A percentile compares a stretch with the other conserved stretches of the same genome.
phyloP scores from a whole-genome alignment of 1,284 basidiomycete genomes.

The Macrocystidia cucumis region DNA sequence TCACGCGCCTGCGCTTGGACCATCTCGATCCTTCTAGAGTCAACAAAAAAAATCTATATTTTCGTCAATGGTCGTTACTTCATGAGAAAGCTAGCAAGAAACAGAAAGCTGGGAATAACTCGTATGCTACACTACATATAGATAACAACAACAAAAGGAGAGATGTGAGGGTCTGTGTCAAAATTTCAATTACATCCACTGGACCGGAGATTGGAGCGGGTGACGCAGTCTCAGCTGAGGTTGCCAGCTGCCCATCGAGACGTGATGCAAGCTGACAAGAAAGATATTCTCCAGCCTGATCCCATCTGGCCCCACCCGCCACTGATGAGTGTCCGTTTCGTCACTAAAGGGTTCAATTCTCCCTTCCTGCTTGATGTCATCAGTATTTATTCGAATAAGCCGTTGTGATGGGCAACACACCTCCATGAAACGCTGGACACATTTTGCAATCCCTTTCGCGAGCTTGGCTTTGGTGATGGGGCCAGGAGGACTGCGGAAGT shows the following conservation, averaged over 20 bases:
- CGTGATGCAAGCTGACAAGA: conserved; percentile 70
- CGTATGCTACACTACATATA: too few relatives aligned
- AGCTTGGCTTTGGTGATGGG: conserved; percentile 62
- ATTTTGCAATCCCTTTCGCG: conserved; percentile 62
- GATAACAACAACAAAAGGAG: too few relatives aligned
- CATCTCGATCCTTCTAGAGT: too few relatives aligned
- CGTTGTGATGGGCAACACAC: conserved; percentile 21
- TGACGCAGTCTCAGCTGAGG: conserved; percentile 55
- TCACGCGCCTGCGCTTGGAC: too few relatives aligned
- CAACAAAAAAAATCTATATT: too few relatives aligned
- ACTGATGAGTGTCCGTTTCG: conserved; percentile 44
- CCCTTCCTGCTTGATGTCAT: conserved; percentile 33
- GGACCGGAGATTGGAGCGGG: conserved; percentile 14
- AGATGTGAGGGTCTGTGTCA: too few relatives aligned
- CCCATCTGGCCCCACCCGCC: conserved; percentile 48
- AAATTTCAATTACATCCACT: too few relatives aligned
- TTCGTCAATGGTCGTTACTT: too few relatives aligned
- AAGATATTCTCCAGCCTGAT: conserved; percentile 59
- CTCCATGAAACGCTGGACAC: conserved; percentile 47
- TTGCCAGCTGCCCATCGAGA: conserved; percentile 74
- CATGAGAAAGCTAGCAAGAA: too few relatives aligned
- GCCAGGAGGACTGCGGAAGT: conserved; percentile 66
- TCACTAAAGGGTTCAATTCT: conserved; percentile 45
- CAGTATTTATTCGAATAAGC: conserved; percentile 1
- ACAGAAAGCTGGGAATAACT: too few relatives aligned